Evolutionary conservation across 768 basidiomycete genomes (phyloP).

Genomic region (Russula earlei): DNA sequence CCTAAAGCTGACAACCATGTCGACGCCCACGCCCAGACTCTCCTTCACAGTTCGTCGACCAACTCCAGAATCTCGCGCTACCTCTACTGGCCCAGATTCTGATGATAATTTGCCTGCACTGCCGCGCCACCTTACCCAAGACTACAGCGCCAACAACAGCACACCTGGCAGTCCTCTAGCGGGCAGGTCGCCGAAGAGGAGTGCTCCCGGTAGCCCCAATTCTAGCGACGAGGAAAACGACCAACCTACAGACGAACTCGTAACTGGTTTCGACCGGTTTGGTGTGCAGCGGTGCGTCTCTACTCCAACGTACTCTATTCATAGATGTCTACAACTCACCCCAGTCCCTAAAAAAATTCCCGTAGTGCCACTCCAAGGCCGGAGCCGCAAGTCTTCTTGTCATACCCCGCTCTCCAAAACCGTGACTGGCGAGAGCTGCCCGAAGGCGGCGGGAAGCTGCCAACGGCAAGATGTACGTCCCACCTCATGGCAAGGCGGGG

Average conservation of each 20-base stretch:
- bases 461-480: constrained; percentile 44
- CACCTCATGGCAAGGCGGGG: constrained; percentile 44
- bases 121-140: constrained; percentile 44
- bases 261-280: constrained; percentile 62
- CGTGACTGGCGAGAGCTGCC: constrained; percentile 82
- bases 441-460: constrained; percentile 47
- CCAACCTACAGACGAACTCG: constrained; percentile 50
- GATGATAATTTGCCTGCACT: constrained; percentile 48
- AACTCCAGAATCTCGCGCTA: constrained; percentile 51
- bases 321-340: constrained; percentile 66
- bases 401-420: constrained; percentile 79
- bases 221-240: constrained; percentile 46
- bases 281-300: constrained; percentile 79
- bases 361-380: constrained; percentile 41
- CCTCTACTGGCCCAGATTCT: constrained; percentile 56
- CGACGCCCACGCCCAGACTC: constrained; percentile 31
- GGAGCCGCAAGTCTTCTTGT: constrained; percentile 54
- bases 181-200: constrained; percentile 39
- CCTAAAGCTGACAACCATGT: neutral
- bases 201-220: constrained; percentile 36
- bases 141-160: constrained; percentile 30
- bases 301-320: neutral
- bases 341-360: constrained; percentile 32
- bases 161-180: constrained; percentile 49
- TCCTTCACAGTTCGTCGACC: constrained; percentile 85